Base-by-base conservation (phyloP, 2,329 filamentous ascomycete species). In the Pseudonectria foliicola region DNA sequence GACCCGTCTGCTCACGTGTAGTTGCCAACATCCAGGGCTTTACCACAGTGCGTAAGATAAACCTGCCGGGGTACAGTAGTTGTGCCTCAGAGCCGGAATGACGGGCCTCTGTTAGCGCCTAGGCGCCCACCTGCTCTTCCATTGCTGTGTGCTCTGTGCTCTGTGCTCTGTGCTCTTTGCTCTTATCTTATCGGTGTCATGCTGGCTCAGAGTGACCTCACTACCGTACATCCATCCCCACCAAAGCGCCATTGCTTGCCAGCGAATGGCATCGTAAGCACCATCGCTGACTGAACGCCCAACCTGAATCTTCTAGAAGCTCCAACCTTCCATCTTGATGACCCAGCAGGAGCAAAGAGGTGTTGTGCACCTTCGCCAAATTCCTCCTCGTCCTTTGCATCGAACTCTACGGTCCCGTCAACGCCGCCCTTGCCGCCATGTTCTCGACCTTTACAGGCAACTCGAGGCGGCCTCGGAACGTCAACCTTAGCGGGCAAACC, bases 371-470 rank as follows among this genome's bases (percentile, higher is more conserved):
- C 34, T 33, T 23, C 25, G 15, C 30, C 15, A 13, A 26, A 32
- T 25, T 34, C 26, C 34, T 32, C 29, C 33, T 45, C 33, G 39
- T 15, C 30, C 31, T 29, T 15, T 35, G 15, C 32, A 13, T 35
- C 31, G 25, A 24, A 31, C 38, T 31, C 31, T 26, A 30, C 27
- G 37, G 25, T 29, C 29, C 40, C 36, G 26, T 41, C 36, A 16
- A 25, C 25, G 36, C 34, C 29, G 27, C 33, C 35, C 33, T 13
- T 38, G 31, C 35, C 48, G 51, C 49, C 56, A 95, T 95, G 90
- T 93, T 92, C 65, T 81, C 84, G 42, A 88, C 84, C 35, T 98
- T 98, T 66, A 92, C 85, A 15, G 92, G 92, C 50, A 85, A 67
- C 62, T 85, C 87, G 51, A 81, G 86, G 54, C 84, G 85, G 48